A percentile compares a stretch with the other conserved stretches of the same genome.
Conservation (phyloP, 2,329 filamentous ascomycete species). For the Stemphylium vesicarium region DNA sequence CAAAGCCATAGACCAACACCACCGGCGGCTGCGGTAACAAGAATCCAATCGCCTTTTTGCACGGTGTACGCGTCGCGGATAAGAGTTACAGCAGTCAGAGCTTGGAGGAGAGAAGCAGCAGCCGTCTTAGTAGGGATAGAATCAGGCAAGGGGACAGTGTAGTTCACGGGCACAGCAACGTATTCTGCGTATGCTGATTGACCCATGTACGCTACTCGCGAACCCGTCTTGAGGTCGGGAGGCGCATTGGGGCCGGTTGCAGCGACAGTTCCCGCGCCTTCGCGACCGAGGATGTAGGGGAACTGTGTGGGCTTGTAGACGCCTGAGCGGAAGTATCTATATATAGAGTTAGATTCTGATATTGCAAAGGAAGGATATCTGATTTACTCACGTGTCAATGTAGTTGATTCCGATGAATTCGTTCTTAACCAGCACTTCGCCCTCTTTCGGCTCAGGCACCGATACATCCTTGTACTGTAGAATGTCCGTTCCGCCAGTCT, state of each 20-base stretch:
- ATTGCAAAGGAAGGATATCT: neutral
- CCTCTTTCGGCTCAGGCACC: constrained; percentile 71
- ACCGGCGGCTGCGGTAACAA: constrained; percentile 86
- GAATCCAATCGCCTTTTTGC: constrained; percentile 77
- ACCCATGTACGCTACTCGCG: constrained; percentile 74
- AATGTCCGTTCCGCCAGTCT: constrained; percentile 74
- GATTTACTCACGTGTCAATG: constrained; percentile 72
- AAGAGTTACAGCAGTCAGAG: constrained; percentile 80
- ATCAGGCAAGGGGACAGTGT: constrained; percentile 68
- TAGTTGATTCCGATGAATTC: constrained; percentile 82
- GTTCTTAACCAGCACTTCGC: constrained; percentile 81
- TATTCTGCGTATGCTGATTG: constrained; percentile 65
- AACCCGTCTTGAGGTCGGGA: constrained; percentile 66
- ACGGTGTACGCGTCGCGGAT: constrained; percentile 75
- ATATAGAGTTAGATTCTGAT: neutral
- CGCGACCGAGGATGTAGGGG: constrained; percentile 79
- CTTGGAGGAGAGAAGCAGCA: constrained; percentile 77
- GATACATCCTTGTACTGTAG: constrained; percentile 74
- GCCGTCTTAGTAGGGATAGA: constrained; percentile 66
- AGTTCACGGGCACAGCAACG: constrained; percentile 59
- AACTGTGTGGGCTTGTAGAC: constrained; percentile 73
- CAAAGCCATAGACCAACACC: constrained; percentile 74
- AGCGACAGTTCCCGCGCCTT: constrained; percentile 75
- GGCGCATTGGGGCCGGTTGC: constrained; percentile 61
- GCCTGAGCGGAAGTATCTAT: constrained; percentile 81